Base-by-base conservation (phyloP, 164 flowering plant genomes). In the Macadamia tetraphylla region DNA sequence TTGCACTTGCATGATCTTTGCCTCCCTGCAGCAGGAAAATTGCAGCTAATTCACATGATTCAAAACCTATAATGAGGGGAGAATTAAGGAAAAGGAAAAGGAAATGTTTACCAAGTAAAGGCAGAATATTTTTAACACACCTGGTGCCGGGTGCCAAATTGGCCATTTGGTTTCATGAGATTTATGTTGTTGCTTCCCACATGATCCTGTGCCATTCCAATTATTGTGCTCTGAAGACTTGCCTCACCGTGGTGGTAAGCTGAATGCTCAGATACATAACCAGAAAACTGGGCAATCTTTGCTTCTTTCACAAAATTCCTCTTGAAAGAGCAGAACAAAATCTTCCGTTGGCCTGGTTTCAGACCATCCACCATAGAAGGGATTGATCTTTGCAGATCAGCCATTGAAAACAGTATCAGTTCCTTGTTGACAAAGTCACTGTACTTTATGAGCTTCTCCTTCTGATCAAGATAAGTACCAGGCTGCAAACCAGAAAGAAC, bases 201-300 rank as follows among this genome's bases (percentile, higher is more conserved):
- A 83, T 48, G 90, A 74, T 92, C 82, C 53, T 94, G 97, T 11
- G 98, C 98, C 98, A 94, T 90, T 11, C 97, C 97, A 62, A 94
- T 80, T 32, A 94, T 92, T 64, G 99, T 94, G 31, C 82, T 71
- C 1, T 85, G 84, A 76, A 94, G 89, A 83, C 94, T 90, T 75
- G 81, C 86, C 78, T 94, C 99, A 61, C 99, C 99, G 57, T 94
- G 98, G 75, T 94, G 98, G 67, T 94, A 94, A 65, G 98, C 97
- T 2, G 99, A 92, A 70, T 90, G 87, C 82, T 87, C 94, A 1
- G 94, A 85, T 12, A 95, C 99, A 72, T 86, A 87, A 82, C 98
- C 98, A 58, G 87, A 79, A 71, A 95, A 92, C 70, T 95, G 96
- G 15, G 90, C 84, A 65, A 95, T 87, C 76, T 95, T 92, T 9